Evolutionary conservation across 129 eudicot genomes (phyloP).

Genomic region (Heracleum sosnowskyi): DNA sequence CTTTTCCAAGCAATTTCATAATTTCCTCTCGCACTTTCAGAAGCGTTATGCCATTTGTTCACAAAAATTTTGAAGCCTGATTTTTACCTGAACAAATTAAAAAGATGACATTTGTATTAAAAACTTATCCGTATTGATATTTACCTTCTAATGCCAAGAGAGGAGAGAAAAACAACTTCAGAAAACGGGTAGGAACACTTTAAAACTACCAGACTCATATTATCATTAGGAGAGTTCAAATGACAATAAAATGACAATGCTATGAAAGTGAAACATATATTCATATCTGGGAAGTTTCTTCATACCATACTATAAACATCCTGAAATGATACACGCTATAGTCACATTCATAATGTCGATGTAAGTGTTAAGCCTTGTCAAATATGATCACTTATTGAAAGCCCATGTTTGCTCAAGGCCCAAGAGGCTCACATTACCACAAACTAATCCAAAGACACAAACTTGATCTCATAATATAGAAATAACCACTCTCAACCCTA

Average conservation of each 20-base stretch:
- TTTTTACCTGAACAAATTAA: conserved; percentile 44
- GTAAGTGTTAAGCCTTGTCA: background rate
- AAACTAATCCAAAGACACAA: background rate
- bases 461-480: background rate
- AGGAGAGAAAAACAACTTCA: background rate
- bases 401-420: background rate
- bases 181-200: background rate
- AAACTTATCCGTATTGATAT: background rate
- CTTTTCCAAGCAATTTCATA: conserved; percentile 46
- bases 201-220: background rate
- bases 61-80: conserved; percentile 52
- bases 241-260: background rate
- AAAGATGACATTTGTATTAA: background rate
- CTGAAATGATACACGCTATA: background rate
- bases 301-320: background rate
- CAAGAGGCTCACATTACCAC: background rate
- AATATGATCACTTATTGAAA: background rate
- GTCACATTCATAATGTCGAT: background rate
- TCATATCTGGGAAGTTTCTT: background rate
- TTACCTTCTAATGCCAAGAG: background rate
- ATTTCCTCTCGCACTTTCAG: conserved; percentile 60
- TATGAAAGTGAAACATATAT: background rate
- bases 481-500: background rate
- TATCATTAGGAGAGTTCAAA: background rate
- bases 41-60: conserved; percentile 60